A percentile compares a stretch with the other conserved stretches of the same genome.
These are phyloP conservation scores for Batrachochytrium dendrobatidis DNA, from an alignment of 371 early-diverging fungal genomes.

Conservation along the genomic window DNA sequence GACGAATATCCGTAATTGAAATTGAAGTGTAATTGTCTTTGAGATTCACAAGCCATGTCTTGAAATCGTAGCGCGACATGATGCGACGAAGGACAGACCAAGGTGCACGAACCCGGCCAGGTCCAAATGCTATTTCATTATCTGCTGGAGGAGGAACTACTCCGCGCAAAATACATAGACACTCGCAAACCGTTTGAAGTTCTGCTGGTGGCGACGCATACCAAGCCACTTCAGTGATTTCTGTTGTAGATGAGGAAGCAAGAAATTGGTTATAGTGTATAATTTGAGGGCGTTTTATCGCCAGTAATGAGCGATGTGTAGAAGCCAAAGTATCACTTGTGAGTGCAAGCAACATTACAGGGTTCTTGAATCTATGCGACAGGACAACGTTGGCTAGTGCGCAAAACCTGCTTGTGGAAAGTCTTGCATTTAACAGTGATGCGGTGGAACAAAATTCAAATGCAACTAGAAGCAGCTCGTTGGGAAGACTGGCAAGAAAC, in stretches of 20 bases:
- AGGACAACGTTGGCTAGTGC: slow-evolving; percentile 19
- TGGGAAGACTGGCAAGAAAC: slow-evolving; percentile 20
- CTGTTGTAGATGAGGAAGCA: slow-evolving; percentile 15
- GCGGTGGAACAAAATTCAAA: slow-evolving; percentile 14
- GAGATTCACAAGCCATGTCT: slow-evolving; percentile 33
- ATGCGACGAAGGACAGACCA: slow-evolving; percentile 33
- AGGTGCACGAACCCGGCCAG: slow-evolving; percentile 7
- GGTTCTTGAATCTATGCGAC: slow-evolving; percentile 10
- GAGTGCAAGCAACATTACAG: slow-evolving; percentile 3
- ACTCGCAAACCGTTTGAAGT: slow-evolving; percentile 41
- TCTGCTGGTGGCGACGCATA: slow-evolving; percentile 36
- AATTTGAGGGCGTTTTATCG: slow-evolving; percentile 19
- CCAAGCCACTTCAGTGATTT: slow-evolving; percentile 34
- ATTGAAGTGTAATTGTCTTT: slow-evolving; percentile 25
- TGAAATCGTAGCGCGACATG: slow-evolving; percentile 37
- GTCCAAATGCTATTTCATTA: background rate
- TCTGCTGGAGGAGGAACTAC: background rate
- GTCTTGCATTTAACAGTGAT: slow-evolving; percentile 16
- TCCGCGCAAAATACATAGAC: slow-evolving; percentile 32
- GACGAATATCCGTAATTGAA: slow-evolving; percentile 16
- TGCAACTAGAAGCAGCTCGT: slow-evolving; percentile 27
- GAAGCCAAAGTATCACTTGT: background rate
- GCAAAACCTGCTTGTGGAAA: slow-evolving; percentile 3
- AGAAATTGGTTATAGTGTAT: slow-evolving; percentile 31
- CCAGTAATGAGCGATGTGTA: slow-evolving; percentile 7